A percentile compares a stretch with the other conserved stretches of the same genome.
These are phyloP conservation scores for Pelargonium fulgidum DNA, from an alignment of 441 rosid genomes.

Conservation along the genomic window DNA sequence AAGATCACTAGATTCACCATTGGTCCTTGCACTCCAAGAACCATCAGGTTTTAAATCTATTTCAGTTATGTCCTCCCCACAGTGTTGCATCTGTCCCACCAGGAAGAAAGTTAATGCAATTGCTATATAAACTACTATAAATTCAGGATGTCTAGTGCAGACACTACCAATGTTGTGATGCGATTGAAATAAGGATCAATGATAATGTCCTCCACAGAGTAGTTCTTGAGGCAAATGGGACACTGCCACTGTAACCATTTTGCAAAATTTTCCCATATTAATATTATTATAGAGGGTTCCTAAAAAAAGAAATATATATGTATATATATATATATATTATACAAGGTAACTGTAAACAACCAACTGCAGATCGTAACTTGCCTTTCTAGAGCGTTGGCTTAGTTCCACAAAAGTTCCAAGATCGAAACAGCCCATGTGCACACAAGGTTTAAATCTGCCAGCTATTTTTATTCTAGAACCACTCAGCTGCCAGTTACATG, in stretches of 20 bases:
- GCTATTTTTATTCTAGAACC: conserved; percentile 13
- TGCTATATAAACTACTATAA: neutral
- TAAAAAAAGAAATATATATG: too few species aligned
- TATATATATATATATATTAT: too few species aligned
- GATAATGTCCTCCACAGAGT: conserved; percentile 16
- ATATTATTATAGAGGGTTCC: neutral
- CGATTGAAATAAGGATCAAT: conserved; percentile 27
- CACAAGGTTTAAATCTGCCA: conserved; percentile 13
- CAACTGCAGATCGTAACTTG: neutral
- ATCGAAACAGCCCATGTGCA: conserved; percentile 10
- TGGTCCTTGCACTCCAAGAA: conserved; percentile 27
- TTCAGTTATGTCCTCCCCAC: conserved; percentile 27
- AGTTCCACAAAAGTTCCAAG: conserved; percentile 14
- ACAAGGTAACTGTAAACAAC: too few species aligned
- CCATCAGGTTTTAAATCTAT: conserved; percentile 32
- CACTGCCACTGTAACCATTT: conserved; percentile 9
- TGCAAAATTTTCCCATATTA: neutral
- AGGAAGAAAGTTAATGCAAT: neutral
- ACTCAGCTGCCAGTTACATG: conserved; percentile 15
- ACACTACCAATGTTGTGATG: conserved; percentile 26
- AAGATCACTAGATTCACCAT: conserved; percentile 18
- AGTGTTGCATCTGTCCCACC: conserved; percentile 23
- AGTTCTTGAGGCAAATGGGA: conserved; percentile 14
- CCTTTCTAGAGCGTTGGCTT: conserved; percentile 8
- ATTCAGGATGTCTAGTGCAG: neutral